Base-by-base conservation (phyloP, 164 flowering plant genomes). In the Aristolochia californica region DNA sequence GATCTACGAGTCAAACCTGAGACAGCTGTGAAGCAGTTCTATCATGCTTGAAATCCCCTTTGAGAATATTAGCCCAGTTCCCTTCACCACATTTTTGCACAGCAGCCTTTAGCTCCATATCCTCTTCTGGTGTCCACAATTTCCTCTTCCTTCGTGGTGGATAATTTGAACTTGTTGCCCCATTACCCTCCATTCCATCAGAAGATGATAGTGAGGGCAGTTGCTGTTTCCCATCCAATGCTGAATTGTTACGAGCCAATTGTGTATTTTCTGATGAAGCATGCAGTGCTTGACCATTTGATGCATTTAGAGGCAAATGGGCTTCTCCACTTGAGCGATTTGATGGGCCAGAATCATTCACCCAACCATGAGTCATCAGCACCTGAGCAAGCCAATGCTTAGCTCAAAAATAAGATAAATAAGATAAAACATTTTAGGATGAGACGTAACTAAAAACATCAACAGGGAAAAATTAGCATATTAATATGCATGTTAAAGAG, bases 81-180 rank as follows among this genome's bases (percentile, higher is more conserved):
- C 91, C 91, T 70, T 82, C 96, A 60, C 96, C 99, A 72, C 68
- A 79, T 75, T 83, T 81, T 55, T 78, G 53, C 56, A 89, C 97
- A 55, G 95, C 94, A 68, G 88, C 85, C 71, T 84, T 76, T 22
- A 89, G 77, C 70, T 83, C 82, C 63, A 45, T 10, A 63, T 93
- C 97, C 75, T 93, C 97, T 45, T 69, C 83, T 11, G 61, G 65
- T 20, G 95, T 70, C 96, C 97, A 93, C 13, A 65, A 69, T 70
- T 81, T 89, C 66, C 91, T 77, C 70, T 79, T 93, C 76, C 68
- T 83, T 64, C 78, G 66, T 20, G 79, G 40, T 51, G 80, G 71
- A 43, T 56, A 24, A 55, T 63, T 68, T 43, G 66, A 66, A 67
- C 74, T 40, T 47, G 63, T 45, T 51, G 70, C 1, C 64, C 73